Conservation (phyloP, 2,329 filamentous ascomycete genomes). For the Apiospora malaysiana region DNA sequence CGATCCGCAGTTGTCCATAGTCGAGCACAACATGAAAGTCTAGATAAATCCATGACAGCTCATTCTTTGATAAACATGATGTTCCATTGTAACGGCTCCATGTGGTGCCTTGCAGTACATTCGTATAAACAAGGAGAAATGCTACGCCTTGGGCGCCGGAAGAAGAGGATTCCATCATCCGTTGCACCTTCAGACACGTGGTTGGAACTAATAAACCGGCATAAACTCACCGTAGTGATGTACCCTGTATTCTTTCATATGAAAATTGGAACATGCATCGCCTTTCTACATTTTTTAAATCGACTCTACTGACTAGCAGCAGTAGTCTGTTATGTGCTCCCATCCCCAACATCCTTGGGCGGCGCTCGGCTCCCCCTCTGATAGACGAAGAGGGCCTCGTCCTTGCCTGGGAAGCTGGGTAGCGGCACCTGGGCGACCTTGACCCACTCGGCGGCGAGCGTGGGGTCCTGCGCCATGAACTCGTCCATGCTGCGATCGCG, state of each 20-base stretch:
- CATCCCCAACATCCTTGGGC: not conserved
- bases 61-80: not conserved
- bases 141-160: not conserved
- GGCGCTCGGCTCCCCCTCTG: conserved; percentile 51
- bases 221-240: conserved; percentile 9
- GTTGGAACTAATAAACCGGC: not conserved
- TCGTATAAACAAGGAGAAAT: not conserved
- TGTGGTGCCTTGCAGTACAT: not conserved
- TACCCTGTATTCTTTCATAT: not conserved
- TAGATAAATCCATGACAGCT: not conserved
- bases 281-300: not conserved
- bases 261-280: not conserved
- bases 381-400: conserved; percentile 76
- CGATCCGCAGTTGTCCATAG: not conserved
- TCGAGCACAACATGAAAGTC: not conserved
- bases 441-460: conserved; percentile 55
- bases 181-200: not conserved
- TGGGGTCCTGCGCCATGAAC: conserved; percentile 63
- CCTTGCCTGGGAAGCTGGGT: conserved; percentile 78
- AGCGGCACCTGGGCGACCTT: conserved; percentile 69
- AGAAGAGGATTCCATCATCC: not conserved
- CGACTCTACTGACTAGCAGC: not conserved
- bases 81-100: not conserved
- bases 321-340: not conserved
- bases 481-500: conserved; percentile 66